Percentiles rank a stretch among this genome's conserved stretches.
Conservation (phyloP, 2,329 filamentous ascomycete genomes). For the Monilinia fructigena region DNA sequence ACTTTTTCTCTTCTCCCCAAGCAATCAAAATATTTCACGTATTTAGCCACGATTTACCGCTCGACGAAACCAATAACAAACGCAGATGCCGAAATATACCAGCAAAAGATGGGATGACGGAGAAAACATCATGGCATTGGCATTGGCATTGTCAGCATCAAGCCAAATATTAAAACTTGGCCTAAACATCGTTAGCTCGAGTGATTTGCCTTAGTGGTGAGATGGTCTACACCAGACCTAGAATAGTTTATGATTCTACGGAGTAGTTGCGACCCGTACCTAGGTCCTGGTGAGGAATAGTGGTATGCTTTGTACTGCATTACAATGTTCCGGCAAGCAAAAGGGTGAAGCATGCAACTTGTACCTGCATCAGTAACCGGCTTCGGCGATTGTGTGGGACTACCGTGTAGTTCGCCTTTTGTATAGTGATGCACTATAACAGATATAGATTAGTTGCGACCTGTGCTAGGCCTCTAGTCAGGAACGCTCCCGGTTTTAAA, state of each 20-base stretch:
- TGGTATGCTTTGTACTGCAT: conserved; percentile 1
- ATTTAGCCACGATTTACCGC: conserved; percentile 20
- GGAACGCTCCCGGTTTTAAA: conserved; percentile 12
- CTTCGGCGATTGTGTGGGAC: conserved; percentile 18
- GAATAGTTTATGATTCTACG: conserved; percentile 6
- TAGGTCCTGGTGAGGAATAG: background rate
- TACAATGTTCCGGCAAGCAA: conserved; percentile 16
- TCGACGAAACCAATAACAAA: conserved; percentile 7
- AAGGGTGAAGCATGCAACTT: conserved; percentile 21
- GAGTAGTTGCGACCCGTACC: conserved; percentile 12
- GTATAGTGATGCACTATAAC: conserved; percentile 14
- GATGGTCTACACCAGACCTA: background rate
- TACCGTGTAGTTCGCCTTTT: conserved; percentile 17
- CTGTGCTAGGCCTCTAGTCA: conserved; percentile 7
- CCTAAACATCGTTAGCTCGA: background rate
- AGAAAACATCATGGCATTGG: background rate
- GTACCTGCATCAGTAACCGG: conserved; percentile 10
- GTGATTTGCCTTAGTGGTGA: conserved; percentile 5
- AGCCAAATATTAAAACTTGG: background rate
- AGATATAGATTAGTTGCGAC: background rate
- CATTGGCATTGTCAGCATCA: background rate
- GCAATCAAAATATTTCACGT: conserved; percentile 8
- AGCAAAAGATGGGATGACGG: conserved; percentile 18
- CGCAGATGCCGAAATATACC: conserved; percentile 12
- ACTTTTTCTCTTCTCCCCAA: background rate